Base-by-base conservation (phyloP, 805 yeast genomes). In the Debaryomyces maramus region DNA sequence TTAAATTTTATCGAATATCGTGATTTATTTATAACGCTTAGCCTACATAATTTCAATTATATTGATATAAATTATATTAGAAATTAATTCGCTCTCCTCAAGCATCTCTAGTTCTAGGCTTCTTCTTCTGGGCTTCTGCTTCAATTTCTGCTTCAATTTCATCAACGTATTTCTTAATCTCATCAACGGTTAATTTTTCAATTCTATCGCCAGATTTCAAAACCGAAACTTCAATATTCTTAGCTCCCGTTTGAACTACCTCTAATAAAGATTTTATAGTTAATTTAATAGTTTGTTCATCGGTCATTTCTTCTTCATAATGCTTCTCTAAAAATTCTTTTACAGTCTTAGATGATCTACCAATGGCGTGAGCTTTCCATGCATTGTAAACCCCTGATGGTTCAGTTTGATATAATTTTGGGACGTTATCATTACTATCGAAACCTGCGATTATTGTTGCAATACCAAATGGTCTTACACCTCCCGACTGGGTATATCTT, bases 291-390 rank as follows among this genome's bases (percentile, higher is more conserved):
- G 97, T 84, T 27, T 79, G 84, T 24, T 80, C 80, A 47, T 81
- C 88, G 37, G 75, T 70, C 61, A 77, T 60, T 39, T 78, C 81
- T 66, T 82, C 77, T 44, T 58, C 62, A 68, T 87, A 88, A 56
- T 88, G 86, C 68, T 89, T 90, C 63, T 93, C 99, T 63, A 93
- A 76, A 53, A 90, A 87, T 63, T 93, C 99, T 52, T 95, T 83
- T 24, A 93, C 97, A 3, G 98, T 91, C 63, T 93, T 91, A 47
- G 93, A 79, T 46, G 93, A 85, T 58, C 97, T 81, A 43, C 99
- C 99, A 56, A 93, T 93, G 14, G 98, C 89, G 60, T 88, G 91
- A 23, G 98, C 97, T 63, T 90, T 88, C 99, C 99, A 93, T 3
- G 97, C 95, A 34, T 95, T 87, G 61, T 85, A 91, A 49, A 93